Conservation (phyloP, 768 basidiomycete genomes). For the Pleurotus giganteus region DNA sequence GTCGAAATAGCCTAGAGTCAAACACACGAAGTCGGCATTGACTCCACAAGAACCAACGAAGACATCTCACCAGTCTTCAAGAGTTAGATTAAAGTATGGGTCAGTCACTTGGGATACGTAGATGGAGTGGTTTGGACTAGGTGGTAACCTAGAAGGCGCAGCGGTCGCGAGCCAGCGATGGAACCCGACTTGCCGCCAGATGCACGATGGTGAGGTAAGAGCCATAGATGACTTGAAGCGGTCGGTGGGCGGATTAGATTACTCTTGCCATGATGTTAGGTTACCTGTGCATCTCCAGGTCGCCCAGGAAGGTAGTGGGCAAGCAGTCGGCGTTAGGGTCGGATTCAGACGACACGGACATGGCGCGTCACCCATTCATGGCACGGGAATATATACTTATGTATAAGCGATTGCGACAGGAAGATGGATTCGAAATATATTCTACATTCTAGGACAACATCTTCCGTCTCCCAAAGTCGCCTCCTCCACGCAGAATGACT, state of each 20-base stretch:
- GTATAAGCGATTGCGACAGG: background rate
- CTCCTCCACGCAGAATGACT: background rate
- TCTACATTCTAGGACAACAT: constrained; percentile 2
- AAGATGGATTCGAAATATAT: constrained; percentile 2
- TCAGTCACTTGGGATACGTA: constrained; percentile 76
- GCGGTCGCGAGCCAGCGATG: background rate
- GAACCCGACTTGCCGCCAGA: background rate
- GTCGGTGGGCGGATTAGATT: background rate
- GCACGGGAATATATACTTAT: background rate
- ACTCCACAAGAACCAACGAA: background rate
- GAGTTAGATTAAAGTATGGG: constrained; percentile 86
- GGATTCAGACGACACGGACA: background rate
- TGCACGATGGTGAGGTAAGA: background rate
- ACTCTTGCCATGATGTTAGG: background rate
- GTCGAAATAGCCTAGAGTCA: constrained; percentile 55
- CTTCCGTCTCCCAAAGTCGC: too few relatives aligned
- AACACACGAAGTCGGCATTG: background rate
- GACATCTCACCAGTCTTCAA: constrained; percentile 79
- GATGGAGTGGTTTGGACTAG: constrained; percentile 45
- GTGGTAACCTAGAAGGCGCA: constrained; percentile 3
- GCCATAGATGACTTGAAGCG: background rate
- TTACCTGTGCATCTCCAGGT: too few relatives aligned
- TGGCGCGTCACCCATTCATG: background rate
- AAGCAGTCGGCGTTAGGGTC: background rate
- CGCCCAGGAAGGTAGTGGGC: too few relatives aligned